phyloP scores from a whole-genome alignment of 768 basidiomycete species.

The Leccinum uliginosum region DNA sequence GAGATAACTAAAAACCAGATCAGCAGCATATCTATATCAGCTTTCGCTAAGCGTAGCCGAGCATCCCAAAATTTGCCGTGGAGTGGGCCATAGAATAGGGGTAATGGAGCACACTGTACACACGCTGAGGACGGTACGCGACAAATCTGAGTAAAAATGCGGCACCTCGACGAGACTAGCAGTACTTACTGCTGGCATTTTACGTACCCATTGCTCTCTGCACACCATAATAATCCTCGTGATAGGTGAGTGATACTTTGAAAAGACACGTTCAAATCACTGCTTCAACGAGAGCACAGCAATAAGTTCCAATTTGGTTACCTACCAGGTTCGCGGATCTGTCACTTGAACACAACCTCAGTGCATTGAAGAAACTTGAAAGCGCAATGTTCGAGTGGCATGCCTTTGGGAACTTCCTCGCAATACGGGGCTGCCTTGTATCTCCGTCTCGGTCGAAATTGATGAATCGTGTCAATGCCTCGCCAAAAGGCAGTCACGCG shows the following conservation, averaged over 20 bases:
- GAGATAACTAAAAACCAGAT: constrained; percentile 23
- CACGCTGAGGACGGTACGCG: neutral
- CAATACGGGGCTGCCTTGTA: neutral
- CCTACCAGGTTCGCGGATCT: neutral
- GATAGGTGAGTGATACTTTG: neutral
- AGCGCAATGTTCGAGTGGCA: neutral
- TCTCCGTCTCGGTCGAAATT: constrained; percentile 2
- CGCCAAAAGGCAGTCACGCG: constrained; percentile 6
- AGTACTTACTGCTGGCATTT: neutral
- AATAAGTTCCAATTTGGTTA: neutral
- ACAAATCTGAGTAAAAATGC: neutral
- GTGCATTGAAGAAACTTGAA: neutral
- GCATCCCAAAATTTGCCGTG: constrained; percentile 9
- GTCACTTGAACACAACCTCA: neutral
- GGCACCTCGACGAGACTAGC: neutral
- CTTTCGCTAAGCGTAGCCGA: neutral
- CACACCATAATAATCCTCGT: neutral
- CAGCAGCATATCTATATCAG: constrained; percentile 17
- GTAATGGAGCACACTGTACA: constrained; percentile 5
- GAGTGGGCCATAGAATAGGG: constrained; percentile 16
- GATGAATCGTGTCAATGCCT: neutral
- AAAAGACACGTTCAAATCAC: too few relatives aligned
- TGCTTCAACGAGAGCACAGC: too few relatives aligned
- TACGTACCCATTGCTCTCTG: neutral
- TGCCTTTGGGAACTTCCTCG: neutral